Base-by-base conservation (phyloP, 2,329 filamentous ascomycete species). In the Aspergillus proliferans region DNA sequence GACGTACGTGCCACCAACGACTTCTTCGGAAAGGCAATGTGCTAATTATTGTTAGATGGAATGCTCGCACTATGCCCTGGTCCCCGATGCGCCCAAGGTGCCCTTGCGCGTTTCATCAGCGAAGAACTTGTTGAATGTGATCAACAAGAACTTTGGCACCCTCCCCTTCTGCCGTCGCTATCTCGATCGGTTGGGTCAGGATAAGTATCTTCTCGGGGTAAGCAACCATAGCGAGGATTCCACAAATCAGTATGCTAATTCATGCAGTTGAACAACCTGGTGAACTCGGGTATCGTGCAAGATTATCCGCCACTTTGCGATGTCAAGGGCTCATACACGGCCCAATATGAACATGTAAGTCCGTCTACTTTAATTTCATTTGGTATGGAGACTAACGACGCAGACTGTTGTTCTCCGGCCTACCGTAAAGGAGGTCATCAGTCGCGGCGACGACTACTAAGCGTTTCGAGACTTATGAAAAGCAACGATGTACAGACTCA, bases 61-160 rank as follows among this genome's bases (percentile, higher is more conserved):
- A 76, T 82, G 84, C 15, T 95, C 89, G 40, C 90, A 95, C 71
- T 97, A 96, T 62, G 90, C 88, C 42, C 84, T 86, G 68, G 77
- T 80, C 53, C 70, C 75, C 30, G 86, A 95, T 67, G 85, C 84
- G 3, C 81, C 85, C 45, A 88, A 89, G 64, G 84, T 88, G 6
- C 82, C 87, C 50, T 75, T 95, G 51, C 82, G 87, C 45, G 75
- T 94, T 45, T 82, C 85, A 40, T 94, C 88, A 42, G 91, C 91
- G 51, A 93, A 91, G 76, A 86, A 84, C 49, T 76, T 97, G 49
- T 77, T 95, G 58, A 93, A 81, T 61, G 85, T 89, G 28, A 96
- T 97, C 70, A 93, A 88, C 73, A 95, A 95, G 79, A 95, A 95
- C 72, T 97, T 96, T 68, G 88, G 89, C 57, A 95, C 90, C 1